Conservation (phyloP, 116 monocot genomes). For the Iris pallida region DNA sequence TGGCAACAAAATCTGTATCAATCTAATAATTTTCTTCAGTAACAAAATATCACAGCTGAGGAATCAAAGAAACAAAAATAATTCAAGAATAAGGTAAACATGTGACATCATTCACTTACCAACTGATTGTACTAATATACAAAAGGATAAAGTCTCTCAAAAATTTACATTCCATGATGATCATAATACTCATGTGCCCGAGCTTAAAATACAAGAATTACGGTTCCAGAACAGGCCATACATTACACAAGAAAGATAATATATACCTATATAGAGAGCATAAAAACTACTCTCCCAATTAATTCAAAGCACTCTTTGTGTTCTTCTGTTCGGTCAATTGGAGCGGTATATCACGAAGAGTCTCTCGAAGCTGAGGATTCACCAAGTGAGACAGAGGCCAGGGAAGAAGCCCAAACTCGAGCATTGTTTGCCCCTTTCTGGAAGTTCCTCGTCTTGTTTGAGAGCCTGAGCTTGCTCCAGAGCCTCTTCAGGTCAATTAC, state of each 20-base stretch:
- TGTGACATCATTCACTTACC: no score
- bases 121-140: constrained; percentile 9
- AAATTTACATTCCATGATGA: constrained; percentile 23
- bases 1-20: no score
- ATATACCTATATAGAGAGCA: neutral
- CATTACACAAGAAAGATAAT: neutral
- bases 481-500: constrained; percentile 29
- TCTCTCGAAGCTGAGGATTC: constrained; percentile 22
- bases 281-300: neutral
- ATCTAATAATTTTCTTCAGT: no score
- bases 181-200: neutral
- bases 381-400: constrained; percentile 38
- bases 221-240: neutral
- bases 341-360: constrained; percentile 10
- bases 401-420: constrained; percentile 40
- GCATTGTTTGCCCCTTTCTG: constrained; percentile 33
- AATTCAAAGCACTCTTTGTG: neutral
- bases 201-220: constrained; percentile 10
- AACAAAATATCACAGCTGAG: no score
- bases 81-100: no score
- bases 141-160: constrained; percentile 13
- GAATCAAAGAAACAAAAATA: no score
- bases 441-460: constrained; percentile 31
- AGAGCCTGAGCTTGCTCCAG: constrained; percentile 33
- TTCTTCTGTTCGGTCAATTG: neutral